These are phyloP conservation scores for Aspergillus bertholletiae DNA, from an alignment of 495 filamentous ascomycete genomes.

Conservation along the genomic window DNA sequence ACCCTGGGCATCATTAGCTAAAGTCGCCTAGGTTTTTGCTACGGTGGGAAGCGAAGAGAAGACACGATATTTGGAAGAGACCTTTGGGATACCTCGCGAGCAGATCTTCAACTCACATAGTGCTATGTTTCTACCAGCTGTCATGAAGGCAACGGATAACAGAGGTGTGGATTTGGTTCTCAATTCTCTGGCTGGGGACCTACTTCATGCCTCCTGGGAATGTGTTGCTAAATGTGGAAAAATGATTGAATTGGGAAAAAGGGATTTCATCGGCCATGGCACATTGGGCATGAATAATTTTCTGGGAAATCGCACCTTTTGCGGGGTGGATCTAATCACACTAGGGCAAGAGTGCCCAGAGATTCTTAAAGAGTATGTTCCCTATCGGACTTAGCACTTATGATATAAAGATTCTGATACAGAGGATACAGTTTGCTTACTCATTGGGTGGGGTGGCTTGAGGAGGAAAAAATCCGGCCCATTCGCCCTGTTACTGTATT, in stretches of 20 bases:
- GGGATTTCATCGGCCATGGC: slow-evolving; percentile 16
- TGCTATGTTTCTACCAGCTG: slow-evolving; percentile 36
- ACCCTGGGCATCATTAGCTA: no score
- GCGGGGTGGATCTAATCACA: no score
- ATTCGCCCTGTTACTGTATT: slow-evolving; percentile 39
- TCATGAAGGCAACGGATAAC: slow-evolving; percentile 43
- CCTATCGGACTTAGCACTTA: no score
- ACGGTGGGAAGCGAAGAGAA: slow-evolving; percentile 45
- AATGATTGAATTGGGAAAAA: slow-evolving; percentile 46
- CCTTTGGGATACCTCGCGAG: slow-evolving; percentile 29
- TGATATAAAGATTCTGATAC: no score
- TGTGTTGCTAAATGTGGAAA: slow-evolving; percentile 50
- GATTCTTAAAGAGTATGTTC: no score
- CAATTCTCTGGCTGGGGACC: slow-evolving; percentile 46
- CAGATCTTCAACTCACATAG: slow-evolving; percentile 51
- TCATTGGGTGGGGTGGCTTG: no score
- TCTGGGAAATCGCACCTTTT: slow-evolving; percentile 23
- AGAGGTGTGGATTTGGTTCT: slow-evolving; percentile 48
- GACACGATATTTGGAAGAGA: slow-evolving; percentile 25
- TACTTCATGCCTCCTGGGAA: slow-evolving; percentile 45
- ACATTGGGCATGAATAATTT: slow-evolving; percentile 37
- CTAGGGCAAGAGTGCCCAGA: no score
- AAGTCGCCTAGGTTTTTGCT: slow-evolving; percentile 41
- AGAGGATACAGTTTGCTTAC: no score
- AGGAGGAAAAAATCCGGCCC: slow-evolving; percentile 25